These are phyloP conservation scores for Malania oleifera DNA, from an alignment of 164 flowering plant genomes.

Conservation along the genomic window DNA sequence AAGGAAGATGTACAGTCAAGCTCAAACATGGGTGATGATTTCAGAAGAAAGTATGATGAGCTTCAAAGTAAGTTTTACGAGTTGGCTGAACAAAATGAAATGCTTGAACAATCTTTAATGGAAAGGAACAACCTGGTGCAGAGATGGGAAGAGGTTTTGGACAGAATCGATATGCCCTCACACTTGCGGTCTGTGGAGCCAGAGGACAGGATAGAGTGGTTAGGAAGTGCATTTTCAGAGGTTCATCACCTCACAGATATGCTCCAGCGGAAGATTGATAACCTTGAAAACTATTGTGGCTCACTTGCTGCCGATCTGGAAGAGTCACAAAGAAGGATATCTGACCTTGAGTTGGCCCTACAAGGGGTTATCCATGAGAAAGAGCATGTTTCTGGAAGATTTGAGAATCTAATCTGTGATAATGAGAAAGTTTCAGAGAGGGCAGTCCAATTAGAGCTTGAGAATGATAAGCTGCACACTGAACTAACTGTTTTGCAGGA, in stretches of 20 bases:
- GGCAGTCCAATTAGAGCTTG: slow-evolving; percentile 35
- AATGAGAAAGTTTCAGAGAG: slow-evolving; percentile 36
- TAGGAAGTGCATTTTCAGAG: slow-evolving; percentile 65
- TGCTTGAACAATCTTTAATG: slow-evolving; percentile 96
- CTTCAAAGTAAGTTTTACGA: slow-evolving; percentile 75
- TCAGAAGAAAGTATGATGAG: slow-evolving; percentile 76
- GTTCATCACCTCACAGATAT: slow-evolving; percentile 46
- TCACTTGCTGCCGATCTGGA: slow-evolving; percentile 54
- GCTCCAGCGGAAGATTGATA: slow-evolving; percentile 53
- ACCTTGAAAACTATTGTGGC: slow-evolving; percentile 52
- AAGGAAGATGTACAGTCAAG: slow-evolving; percentile 49
- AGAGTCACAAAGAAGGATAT: slow-evolving; percentile 39
- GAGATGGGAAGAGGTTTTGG: slow-evolving; percentile 86
- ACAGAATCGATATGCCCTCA: slow-evolving; percentile 61
- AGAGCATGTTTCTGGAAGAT: slow-evolving; percentile 41
- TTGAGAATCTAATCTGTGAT: slow-evolving; percentile 41
- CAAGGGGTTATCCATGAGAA: slow-evolving; percentile 42
- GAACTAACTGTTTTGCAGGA: slow-evolving; percentile 48
- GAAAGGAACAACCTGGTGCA: slow-evolving; percentile 83
- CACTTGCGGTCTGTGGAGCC: slow-evolving; percentile 76
- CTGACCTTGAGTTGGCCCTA: slow-evolving; percentile 46
- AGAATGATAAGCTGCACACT: slow-evolving; percentile 35
- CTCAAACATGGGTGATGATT: slow-evolving; percentile 49
- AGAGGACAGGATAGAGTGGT: slow-evolving; percentile 81
- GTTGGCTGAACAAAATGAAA: slow-evolving; percentile 96